These are phyloP conservation scores for Oryza meridionalis DNA, from an alignment of 176 grass and related monocot genomes.

Conservation along the genomic window DNA sequence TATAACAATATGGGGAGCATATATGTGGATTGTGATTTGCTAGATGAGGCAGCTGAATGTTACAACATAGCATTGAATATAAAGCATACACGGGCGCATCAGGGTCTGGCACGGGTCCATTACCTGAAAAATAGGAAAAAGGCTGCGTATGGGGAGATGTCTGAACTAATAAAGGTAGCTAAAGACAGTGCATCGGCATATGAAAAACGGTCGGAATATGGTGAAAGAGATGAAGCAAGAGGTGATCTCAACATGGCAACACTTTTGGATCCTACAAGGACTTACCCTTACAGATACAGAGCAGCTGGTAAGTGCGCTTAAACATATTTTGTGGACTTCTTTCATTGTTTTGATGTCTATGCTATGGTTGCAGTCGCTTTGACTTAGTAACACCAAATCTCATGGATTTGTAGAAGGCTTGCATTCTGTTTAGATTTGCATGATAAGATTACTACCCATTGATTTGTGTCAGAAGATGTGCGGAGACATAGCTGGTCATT, in stretches of 20 bases:
- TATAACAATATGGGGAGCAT: conserved; percentile 99
- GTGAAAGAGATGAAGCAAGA: conserved; percentile 79
- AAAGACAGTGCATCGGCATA: conserved; percentile 79
- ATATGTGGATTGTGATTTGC: conserved; percentile 87
- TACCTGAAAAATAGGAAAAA: conserved; percentile 82
- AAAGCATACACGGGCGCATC: conserved; percentile 95
- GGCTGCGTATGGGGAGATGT: conserved; percentile 86
- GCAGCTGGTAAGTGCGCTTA: conserved; percentile 66
- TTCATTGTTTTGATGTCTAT: conserved; percentile 3
- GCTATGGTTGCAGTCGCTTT: neutral
- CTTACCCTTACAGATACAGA: conserved; percentile 97
- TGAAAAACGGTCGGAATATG: conserved; percentile 93
- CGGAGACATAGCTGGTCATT: neutral
- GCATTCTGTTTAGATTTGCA: conserved; percentile 4
- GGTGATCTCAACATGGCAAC: conserved; percentile 78
- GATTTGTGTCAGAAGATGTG: neutral
- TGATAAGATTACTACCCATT: neutral
- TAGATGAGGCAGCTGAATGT: conserved; percentile 81
- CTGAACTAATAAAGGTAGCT: conserved; percentile 82
- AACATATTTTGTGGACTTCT: neutral
- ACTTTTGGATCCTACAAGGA: conserved; percentile 77
- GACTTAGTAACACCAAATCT: neutral
- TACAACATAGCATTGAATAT: conserved; percentile 83
- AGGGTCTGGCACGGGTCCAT: conserved; percentile 89
- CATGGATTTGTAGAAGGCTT: neutral